phyloP scores from a whole-genome alignment of 148 eudicot genomes.

The Rhododendron molle region DNA sequence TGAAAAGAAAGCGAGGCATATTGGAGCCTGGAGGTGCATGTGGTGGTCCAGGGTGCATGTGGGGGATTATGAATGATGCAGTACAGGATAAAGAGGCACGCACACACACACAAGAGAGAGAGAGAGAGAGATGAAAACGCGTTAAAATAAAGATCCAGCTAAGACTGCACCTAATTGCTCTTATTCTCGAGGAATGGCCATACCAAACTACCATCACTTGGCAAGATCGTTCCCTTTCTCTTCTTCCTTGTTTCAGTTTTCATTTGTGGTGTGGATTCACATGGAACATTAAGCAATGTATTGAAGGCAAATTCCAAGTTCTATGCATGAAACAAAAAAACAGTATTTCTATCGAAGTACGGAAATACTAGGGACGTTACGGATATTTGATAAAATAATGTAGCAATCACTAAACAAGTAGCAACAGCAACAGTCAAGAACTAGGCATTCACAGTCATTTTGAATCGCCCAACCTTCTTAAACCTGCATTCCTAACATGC shows the following conservation, averaged over 20 bases:
- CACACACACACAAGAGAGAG: no score
- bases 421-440: background rate
- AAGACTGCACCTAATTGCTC: background rate
- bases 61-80: background rate
- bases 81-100: background rate
- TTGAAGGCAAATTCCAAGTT: no score
- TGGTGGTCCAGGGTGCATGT: background rate
- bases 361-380: no score
- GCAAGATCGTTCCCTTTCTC: no score
- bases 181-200: background rate
- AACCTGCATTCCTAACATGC: background rate
- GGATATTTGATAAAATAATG: no score
- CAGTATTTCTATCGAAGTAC: no score
- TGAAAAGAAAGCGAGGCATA: background rate
- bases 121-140: background rate
- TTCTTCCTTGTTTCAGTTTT: no score
- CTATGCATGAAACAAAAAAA: no score
- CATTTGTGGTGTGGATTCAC: no score
- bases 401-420: background rate
- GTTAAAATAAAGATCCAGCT: background rate
- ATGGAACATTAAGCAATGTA: no score
- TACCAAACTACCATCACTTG: no score
- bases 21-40: background rate
- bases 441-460: background rate
- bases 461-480: background rate